These are phyloP conservation scores for Polyporus tsugae DNA, from an alignment of 1,284 basidiomycete species.

Conservation along the genomic window DNA sequence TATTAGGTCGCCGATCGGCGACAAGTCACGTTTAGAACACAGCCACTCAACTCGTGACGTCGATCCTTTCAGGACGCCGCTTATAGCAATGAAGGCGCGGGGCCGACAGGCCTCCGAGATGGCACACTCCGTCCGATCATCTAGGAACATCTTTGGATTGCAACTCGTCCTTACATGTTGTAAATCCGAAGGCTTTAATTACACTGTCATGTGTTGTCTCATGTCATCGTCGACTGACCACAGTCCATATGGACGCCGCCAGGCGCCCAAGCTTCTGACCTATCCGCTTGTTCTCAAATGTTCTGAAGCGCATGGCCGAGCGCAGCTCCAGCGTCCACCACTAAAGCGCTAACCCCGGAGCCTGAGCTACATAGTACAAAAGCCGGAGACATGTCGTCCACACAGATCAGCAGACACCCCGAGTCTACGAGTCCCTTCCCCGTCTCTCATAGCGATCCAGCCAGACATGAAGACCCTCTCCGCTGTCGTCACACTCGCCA, in stretches of 20 bases:
- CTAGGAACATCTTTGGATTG: background rate
- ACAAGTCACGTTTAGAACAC: background rate
- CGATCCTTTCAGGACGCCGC: background rate
- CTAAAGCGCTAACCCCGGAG: background rate
- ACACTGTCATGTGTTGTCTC: conserved; percentile 2
- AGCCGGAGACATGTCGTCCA: background rate
- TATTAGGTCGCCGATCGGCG: too few species aligned
- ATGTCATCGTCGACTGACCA: conserved; percentile 17
- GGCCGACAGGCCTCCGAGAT: too few species aligned
- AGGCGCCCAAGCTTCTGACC: conserved; percentile 16
- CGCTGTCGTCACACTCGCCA: conserved; percentile 23
- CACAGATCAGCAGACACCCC: background rate
- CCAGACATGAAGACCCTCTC: conserved; percentile 30
- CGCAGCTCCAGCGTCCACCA: conserved; percentile 9
- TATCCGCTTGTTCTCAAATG: conserved; percentile 11
- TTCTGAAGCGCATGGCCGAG: conserved; percentile 4
- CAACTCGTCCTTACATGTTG: background rate
- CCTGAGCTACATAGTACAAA: conserved; percentile 5
- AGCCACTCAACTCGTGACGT: background rate
- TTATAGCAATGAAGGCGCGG: background rate
- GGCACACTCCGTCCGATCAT: background rate
- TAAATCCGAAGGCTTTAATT: background rate
- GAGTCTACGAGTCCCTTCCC: background rate
- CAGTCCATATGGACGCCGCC: conserved; percentile 15
- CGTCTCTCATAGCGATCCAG: background rate